Evolutionary conservation across 495 filamentous ascomycete genomes (phyloP).

Genomic region (Ramalina intermedia): DNA sequence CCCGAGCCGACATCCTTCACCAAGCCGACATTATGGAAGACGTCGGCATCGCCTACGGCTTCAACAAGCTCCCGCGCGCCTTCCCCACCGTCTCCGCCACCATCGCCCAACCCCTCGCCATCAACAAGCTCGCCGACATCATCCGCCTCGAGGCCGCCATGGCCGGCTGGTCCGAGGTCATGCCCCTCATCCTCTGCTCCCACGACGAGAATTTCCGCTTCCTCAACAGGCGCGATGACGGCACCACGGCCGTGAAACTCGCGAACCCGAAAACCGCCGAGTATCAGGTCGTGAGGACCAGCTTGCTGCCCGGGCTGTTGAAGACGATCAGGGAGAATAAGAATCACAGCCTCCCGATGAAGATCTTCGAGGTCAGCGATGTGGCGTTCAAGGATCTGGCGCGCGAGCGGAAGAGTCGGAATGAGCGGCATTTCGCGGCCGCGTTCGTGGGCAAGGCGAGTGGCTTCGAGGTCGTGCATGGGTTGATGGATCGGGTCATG

Average conservation of each 20-base stretch:
- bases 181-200: slow-evolving; percentile 93
- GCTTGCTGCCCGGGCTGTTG: slow-evolving; percentile 72
- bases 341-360: slow-evolving; percentile 73
- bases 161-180: slow-evolving; percentile 90
- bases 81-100: slow-evolving; percentile 74
- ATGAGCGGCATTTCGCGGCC: slow-evolving; percentile 90
- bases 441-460: slow-evolving; percentile 89
- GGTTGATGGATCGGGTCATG: slow-evolving; percentile 81
- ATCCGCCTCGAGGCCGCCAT: slow-evolving; percentile 80
- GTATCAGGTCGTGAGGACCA: slow-evolving; percentile 92
- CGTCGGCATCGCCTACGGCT: slow-evolving; percentile 87
- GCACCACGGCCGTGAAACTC: slow-evolving; percentile 69
- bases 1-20: slow-evolving; percentile 87
- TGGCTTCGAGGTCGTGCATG: slow-evolving; percentile 94
- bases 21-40: slow-evolving; percentile 99
- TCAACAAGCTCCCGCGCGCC: slow-evolving; percentile 77
- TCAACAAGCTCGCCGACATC: slow-evolving; percentile 93
- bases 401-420: slow-evolving; percentile 69
- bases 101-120: slow-evolving; percentile 68
- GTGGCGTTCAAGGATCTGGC: slow-evolving; percentile 74
- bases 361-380: slow-evolving; percentile 86
- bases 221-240: slow-evolving; percentile 85
- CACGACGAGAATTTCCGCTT: slow-evolving; percentile 97
- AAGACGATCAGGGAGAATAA: slow-evolving; percentile 97
- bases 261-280: slow-evolving; percentile 93